These are phyloP conservation scores for Herpetospermum pedunculosum DNA, from an alignment of 306 rosid species.

Conservation along the genomic window DNA sequence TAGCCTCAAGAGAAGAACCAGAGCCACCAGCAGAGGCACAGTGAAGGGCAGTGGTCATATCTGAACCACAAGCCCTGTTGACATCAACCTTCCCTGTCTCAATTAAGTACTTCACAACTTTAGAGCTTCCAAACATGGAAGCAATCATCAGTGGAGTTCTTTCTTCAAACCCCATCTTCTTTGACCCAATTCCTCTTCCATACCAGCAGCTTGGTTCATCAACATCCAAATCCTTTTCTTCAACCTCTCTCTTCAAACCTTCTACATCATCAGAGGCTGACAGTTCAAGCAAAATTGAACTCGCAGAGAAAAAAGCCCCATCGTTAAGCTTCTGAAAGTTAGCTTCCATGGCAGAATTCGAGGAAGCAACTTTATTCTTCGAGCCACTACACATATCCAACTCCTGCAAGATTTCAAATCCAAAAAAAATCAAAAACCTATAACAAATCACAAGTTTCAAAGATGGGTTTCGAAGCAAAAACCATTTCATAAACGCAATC, in stretches of 20 bases:
- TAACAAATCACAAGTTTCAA: background rate
- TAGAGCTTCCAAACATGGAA: slow-evolving; percentile 66
- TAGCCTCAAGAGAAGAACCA: slow-evolving; percentile 42
- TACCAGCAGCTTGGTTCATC: slow-evolving; percentile 75
- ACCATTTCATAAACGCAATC: background rate
- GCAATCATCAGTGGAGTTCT: slow-evolving; percentile 96
- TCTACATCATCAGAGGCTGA: slow-evolving; percentile 72
- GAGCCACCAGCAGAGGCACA: slow-evolving; percentile 83
- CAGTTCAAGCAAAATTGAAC: slow-evolving; percentile 61
- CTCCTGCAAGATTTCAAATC: slow-evolving; percentile 39
- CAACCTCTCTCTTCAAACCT: slow-evolving; percentile 52
- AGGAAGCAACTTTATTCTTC: slow-evolving; percentile 33
- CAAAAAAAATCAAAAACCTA: slow-evolving; percentile 8
- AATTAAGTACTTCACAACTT: slow-evolving; percentile 52
- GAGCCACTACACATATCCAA: slow-evolving; percentile 63
- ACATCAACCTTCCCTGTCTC: slow-evolving; percentile 55
- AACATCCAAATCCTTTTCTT: slow-evolving; percentile 48
- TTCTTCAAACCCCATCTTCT: slow-evolving; percentile 80
- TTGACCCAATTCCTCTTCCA: slow-evolving; percentile 79
- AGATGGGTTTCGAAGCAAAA: background rate
- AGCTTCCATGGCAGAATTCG: slow-evolving; percentile 45
- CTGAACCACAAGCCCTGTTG: slow-evolving; percentile 63
- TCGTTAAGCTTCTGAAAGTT: slow-evolving; percentile 40
- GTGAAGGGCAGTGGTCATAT: slow-evolving; percentile 81
- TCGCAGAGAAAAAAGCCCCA: slow-evolving; percentile 15